Base-by-base conservation (phyloP, 2,329 filamentous ascomycete species). In the Colletotrichum orbiculare region DNA sequence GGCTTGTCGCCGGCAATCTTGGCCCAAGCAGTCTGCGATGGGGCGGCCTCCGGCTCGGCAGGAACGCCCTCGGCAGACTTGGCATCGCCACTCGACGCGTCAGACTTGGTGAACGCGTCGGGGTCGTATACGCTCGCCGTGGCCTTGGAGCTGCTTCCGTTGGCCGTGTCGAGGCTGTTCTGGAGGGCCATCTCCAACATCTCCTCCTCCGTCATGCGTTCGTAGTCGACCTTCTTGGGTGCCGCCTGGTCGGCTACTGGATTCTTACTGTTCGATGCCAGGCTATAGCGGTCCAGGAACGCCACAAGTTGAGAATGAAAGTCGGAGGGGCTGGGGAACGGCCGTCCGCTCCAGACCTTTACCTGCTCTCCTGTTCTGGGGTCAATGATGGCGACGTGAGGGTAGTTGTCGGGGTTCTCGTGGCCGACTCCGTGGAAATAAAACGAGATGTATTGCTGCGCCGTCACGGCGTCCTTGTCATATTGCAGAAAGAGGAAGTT, bases 401-500 rank as follows among this genome's bases (percentile, higher is more conserved):
- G 96, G 75, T 96, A 99, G 71, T 94, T 94, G 73, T 95, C 91
- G n/a, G 89, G 86, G 73, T 91, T 91, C 72, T 97, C 93, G 70
- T 91, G 88, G 47, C 83, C 83, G 59, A 88, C 86, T 74, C 82
- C 82, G 2, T 83, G 82, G 68, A 98, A 94, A 81, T 99, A 99
- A 77, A 97, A 97, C 60, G 92, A 92, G 66, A 96, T 83, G 77
- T 97, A 99, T 69, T 93, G 89, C 69, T 88, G 83, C 0, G 92
- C 93, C 42, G 89, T 86, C 0, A 88, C 86, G 70, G 96, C 94
- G 69, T 93, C 89, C 78, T 97, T 97, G 70, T 90, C 89, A 80
- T 96, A 98, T 74, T 99, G 96, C 71, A 99, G 81, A 78, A 99
- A 99, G 70, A 99, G 86, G 75, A 99, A 99, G 79, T 96, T 94